Base-by-base conservation (phyloP, 2,329 filamentous ascomycete genomes). In the Fusarium papillatum region DNA sequence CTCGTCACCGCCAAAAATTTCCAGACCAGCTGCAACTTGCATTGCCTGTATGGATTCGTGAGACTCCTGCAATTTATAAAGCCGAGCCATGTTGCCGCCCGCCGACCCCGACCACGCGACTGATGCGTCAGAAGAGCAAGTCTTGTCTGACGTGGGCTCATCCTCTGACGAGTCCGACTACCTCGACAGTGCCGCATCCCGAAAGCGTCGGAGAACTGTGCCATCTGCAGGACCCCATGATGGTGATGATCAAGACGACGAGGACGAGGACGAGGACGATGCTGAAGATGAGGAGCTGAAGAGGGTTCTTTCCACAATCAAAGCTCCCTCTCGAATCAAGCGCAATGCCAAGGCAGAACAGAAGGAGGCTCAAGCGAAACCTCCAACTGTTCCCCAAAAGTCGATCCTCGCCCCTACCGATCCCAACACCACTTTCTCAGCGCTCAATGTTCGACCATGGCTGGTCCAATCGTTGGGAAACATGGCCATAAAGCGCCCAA, bases 401-500 rank as follows among this genome's bases (percentile, higher is more conserved):
- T 78, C 82, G 31, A 86, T 89, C 67, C 83, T 87, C 61, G 90
- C 89, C 5, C 89, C 90, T 16, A 87, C 86, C 29, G 89, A 92
- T 78, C 85, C 86, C 60, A 88, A 91, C 81, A 86, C 89, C 22
- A 94, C 90, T 11, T 98, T 98, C 81, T 90, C 92, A 22, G 90
- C 91, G 14, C 86, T 98, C 64, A 87, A 91, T 63, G 92, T 98
- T 55, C 90, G 92, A 43, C 95, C 95, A 82, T 99, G 97, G 97
- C 92, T 99, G 6, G 93, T 97, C 3, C 91, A 93, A 72, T 96
- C 96, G 1, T 88, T 99, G 57, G 84, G 85, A 66, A 91, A 91
- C 80, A 90, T 92, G 90, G 95, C 95, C 36, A 98, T 99, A 82
- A 94, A 91, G 81, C 89, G 93, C 69, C 97, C 97, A 0, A 99